phyloP scores from a whole-genome alignment of 805 yeast genomes.

The Candida chauliodis region DNA sequence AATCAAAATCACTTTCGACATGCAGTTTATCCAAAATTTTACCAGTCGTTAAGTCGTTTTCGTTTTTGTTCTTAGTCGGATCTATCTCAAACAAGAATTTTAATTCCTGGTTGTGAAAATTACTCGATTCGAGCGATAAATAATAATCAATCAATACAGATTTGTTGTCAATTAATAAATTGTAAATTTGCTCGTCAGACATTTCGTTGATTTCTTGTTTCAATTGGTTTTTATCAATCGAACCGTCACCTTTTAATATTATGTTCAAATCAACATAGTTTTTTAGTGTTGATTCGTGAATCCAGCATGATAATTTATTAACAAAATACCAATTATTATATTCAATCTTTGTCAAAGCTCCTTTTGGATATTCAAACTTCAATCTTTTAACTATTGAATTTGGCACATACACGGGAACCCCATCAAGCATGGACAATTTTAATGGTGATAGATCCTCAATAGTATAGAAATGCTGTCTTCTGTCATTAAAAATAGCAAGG shows the following conservation, averaged over 20 bases:
- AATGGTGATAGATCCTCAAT: constrained; percentile 52
- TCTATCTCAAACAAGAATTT: constrained; percentile 14
- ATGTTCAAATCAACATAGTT: constrained; percentile 4
- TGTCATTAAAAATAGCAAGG: constrained; percentile 37
- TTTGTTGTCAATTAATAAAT: constrained; percentile 17
- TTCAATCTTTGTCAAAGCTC: constrained; percentile 17
- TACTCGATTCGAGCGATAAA: constrained; percentile 15
- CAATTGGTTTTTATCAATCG: constrained; percentile 3
- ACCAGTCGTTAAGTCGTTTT: constrained; percentile 5
- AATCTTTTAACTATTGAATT: constrained; percentile 21
- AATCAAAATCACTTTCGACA: background rate
- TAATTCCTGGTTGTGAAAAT: constrained; percentile 18
- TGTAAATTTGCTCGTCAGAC: constrained; percentile 21
- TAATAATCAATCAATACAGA: constrained; percentile 18
- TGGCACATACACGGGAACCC: constrained; percentile 33
- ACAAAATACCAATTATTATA: constrained; percentile 20
- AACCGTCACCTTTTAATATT: background rate
- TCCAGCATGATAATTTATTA: constrained; percentile 13
- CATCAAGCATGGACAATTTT: constrained; percentile 51
- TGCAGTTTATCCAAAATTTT: constrained; percentile 6
- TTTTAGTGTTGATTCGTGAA: constrained; percentile 2
- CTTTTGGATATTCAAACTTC: constrained; percentile 17
- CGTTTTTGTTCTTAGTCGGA: constrained; percentile 2
- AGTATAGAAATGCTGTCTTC: constrained; percentile 56
- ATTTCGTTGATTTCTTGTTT: constrained; percentile 16